Base-by-base conservation (phyloP, 2,329 filamentous ascomycete genomes). In the Lasiodiplodia citricola region DNA sequence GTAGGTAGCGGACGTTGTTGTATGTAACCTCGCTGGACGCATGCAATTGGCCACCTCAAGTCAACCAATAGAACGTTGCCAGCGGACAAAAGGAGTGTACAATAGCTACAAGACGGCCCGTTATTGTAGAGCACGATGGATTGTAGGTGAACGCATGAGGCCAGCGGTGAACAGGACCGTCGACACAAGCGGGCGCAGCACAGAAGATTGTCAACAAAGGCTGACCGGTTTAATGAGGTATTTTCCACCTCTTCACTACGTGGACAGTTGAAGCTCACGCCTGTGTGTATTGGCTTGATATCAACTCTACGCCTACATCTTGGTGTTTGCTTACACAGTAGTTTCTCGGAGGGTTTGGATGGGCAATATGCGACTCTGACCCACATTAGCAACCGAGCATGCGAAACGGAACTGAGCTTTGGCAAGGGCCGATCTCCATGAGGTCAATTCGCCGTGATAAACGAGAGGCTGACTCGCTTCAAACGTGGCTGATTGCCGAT, bases 381-480 rank as follows among this genome's bases (percentile, higher is more conserved):
- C 58, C 13, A 38, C 57, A 14, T 54, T 13, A 4, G 38, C 57
- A 6, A 51, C 58, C 44, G 41, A 47, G 41, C 41, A 47, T 35
- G 31, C 31, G 31, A 35, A 35, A 35, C 25, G 25, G 16, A 50
- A 38, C 13, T 23, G 41, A 28, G 23, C 58, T 14, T 7, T 8
- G 37, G 16, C 28, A 51, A 11, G 23, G 25, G 41, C 13, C 7
- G 57, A 16, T 28, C 58, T 31, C 58, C 41, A 21, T 63, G 41
- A 50, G 60, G 25, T 37, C 60, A 64, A 50, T 31, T 16, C 60
- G 44, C 18, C 31, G 60, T 35, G 44, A 51, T 63, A 50, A 37
- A 63, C 58, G 58, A 51, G 31, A 64, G 47, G 25, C 47, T 64
- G 37, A 64, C 60, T 64, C 60, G 47, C 38, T 64, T 64, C 60